A percentile compares a stretch with the other conserved stretches of the same genome.
phyloP scores from a whole-genome alignment of 208 protist species.

The Wallacemonas sp. region DNA sequence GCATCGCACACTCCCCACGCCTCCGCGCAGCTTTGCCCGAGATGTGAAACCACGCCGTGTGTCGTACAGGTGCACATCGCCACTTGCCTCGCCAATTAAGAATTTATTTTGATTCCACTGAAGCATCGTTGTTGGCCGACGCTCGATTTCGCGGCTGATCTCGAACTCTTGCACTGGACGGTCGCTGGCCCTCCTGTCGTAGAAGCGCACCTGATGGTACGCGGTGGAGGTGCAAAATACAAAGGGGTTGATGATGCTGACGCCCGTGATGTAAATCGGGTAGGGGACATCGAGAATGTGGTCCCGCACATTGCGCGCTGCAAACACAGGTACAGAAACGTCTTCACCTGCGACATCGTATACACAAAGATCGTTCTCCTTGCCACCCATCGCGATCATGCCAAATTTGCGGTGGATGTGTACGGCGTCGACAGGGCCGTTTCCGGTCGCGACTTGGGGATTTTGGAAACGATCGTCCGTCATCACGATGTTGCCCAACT shows the following conservation, averaged over 20 bases:
- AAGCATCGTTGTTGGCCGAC: conserved; percentile 70
- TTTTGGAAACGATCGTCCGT: conserved; percentile 33
- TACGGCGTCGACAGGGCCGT: conserved; percentile 60
- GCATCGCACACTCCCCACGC: conserved; percentile 80
- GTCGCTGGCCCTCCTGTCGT: conserved; percentile 72
- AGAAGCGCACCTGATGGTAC: conserved; percentile 85
- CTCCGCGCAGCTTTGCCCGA: conserved; percentile 74
- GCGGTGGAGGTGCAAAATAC: conserved; percentile 75
- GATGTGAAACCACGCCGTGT: conserved; percentile 83
- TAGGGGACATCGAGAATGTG: conserved; percentile 79
- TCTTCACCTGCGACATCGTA: conserved; percentile 62
- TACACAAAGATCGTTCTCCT: conserved; percentile 71
- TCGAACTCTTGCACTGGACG: conserved; percentile 82
- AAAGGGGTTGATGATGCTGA: conserved; percentile 77
- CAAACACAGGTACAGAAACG: conserved; percentile 49
- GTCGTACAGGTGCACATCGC: conserved; percentile 86
- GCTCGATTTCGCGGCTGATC: conserved; percentile 77
- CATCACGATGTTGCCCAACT: conserved; percentile 44
- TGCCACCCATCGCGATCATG: conserved; percentile 73
- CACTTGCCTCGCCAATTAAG: conserved; percentile 80
- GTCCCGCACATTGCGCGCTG: conserved; percentile 62
- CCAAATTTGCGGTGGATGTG: conserved; percentile 83
- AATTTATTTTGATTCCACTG: conserved; percentile 91
- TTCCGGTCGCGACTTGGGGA: conserved; percentile 26
- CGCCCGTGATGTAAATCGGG: conserved; percentile 69